These are phyloP conservation scores for Globisporangium sylvaticum DNA, from an alignment of 352 stramenopile species.

Conservation along the genomic window DNA sequence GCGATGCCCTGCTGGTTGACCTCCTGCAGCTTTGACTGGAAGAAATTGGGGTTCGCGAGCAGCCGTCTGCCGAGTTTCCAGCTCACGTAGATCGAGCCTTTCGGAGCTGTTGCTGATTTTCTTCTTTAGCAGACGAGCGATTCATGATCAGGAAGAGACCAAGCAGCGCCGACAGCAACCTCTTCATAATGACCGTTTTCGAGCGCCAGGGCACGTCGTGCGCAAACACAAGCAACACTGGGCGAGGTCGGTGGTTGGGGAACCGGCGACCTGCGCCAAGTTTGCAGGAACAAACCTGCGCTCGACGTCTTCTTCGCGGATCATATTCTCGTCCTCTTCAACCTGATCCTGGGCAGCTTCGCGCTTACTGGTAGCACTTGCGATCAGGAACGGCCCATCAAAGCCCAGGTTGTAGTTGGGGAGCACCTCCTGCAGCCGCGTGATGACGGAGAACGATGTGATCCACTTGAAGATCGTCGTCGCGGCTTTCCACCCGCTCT, in stretches of 20 bases:
- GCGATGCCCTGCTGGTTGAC: constrained; percentile 41
- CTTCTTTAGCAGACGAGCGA: too few relatives aligned
- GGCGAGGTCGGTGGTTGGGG: constrained; percentile 36
- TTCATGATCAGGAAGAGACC: constrained; percentile 74
- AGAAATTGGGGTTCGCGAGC: constrained; percentile 38
- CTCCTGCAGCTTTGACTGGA: constrained; percentile 44
- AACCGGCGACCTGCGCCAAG: constrained; percentile 33
- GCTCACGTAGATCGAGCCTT: constrained; percentile 61
- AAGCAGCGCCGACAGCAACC: constrained; percentile 44
- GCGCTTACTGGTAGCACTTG: constrained; percentile 23
- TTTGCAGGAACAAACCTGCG: constrained; percentile 56
- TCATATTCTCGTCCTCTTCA: constrained; percentile 28
- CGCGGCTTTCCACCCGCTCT: constrained; percentile 45
- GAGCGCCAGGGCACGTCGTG: constrained; percentile 57
- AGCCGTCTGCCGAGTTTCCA: constrained; percentile 64
- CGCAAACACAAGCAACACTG: constrained; percentile 63
- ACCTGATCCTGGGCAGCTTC: constrained; percentile 38
- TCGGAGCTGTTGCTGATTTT: too few relatives aligned
- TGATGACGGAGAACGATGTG: constrained; percentile 36
- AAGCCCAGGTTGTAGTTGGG: constrained; percentile 7
- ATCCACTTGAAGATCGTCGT: constrained; percentile 59
- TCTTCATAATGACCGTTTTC: constrained; percentile 30
- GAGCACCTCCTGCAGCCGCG: constrained; percentile 40
- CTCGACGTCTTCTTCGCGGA: constrained; percentile 32
- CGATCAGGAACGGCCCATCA: constrained; percentile 34